Evolutionary conservation across 148 eudicot species (phyloP).

Genomic region (Cornus controversa): DNA sequence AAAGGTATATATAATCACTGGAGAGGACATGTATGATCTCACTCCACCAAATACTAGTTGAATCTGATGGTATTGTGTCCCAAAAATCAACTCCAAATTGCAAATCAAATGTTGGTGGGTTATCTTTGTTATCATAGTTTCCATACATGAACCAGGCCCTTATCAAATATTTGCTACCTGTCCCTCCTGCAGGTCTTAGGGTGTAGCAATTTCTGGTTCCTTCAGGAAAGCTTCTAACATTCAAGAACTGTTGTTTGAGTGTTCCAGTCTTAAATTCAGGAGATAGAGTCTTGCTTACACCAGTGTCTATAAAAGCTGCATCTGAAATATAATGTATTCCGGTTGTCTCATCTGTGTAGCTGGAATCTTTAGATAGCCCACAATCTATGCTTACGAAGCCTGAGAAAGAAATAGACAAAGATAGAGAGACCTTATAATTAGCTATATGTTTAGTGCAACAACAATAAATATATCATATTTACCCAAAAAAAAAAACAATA

Average conservation of each 20-base stretch:
- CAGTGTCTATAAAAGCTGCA: conserved; percentile 14
- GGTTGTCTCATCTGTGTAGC: conserved; percentile 23
- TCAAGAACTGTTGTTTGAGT: not conserved
- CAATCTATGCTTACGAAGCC: conserved; percentile 38
- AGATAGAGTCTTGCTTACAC: conserved; percentile 16
- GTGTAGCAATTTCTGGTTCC: conserved; percentile 42
- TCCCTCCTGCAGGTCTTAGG: conserved; percentile 19
- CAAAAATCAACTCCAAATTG: conserved; percentile 33
- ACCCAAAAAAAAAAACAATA: too few relatives aligned
- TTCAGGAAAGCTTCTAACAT: conserved; percentile 35
- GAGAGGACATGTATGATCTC: conserved; percentile 33
- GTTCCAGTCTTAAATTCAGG: not conserved
- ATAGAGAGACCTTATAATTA: too few relatives aligned
- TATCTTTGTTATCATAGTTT: conserved; percentile 25
- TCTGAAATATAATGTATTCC: conserved; percentile 26
- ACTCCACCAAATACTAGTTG: not conserved
- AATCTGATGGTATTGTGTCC: conserved; percentile 18
- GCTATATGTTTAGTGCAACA: too few relatives aligned
- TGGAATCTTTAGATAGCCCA: conserved; percentile 13
- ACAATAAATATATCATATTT: too few relatives aligned
- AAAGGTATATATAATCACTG: conserved; percentile 29
- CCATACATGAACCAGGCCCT: conserved; percentile 42
- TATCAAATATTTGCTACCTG: conserved; percentile 22
- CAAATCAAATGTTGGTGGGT: conserved; percentile 30
- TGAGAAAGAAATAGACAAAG: not conserved